Conservation (phyloP, 1,284 basidiomycete genomes). For the Paramarasmius palmivorus region DNA sequence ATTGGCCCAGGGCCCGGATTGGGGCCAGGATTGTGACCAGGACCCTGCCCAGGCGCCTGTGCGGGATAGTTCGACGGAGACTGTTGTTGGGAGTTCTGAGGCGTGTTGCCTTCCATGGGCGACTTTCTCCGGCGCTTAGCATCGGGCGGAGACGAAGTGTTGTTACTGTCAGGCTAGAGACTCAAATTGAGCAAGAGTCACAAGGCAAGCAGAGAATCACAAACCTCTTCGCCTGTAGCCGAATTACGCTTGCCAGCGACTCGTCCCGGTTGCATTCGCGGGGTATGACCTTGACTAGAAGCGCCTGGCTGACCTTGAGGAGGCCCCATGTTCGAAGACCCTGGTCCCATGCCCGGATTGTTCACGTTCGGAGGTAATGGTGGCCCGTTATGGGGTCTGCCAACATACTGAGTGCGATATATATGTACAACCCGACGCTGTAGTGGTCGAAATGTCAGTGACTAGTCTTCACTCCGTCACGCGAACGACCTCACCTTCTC, state of each 20-base stretch:
- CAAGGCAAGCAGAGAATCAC: conserved; percentile 2
- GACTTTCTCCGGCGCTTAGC: conserved; percentile 62
- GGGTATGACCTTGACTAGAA: conserved; percentile 21
- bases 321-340: not conserved
- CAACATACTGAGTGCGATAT: not conserved
- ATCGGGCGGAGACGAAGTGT: conserved; percentile 62
- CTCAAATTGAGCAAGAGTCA: conserved; percentile 9
- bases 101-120: conserved; percentile 37
- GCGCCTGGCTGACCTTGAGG: conserved; percentile 17
- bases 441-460: not conserved
- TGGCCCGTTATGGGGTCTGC: not conserved
- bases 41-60: conserved; percentile 30
- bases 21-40: conserved; percentile 27
- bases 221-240: conserved; percentile 68
- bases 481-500: conserved; percentile 55
- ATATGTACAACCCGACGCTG: conserved; percentile 17
- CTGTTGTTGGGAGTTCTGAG: conserved; percentile 6
- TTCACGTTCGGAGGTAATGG: not conserved
- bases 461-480: not conserved
- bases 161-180: conserved; percentile 13
- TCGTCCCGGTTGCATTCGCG: conserved; percentile 32
- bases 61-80: conserved; percentile 7
- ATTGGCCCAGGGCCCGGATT: conserved; percentile 25
- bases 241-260: conserved; percentile 57
- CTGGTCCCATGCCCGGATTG: not conserved